These are phyloP conservation scores for Theileria orientalis DNA, from an alignment of 169 alveolate genomes.

Conservation along the genomic window DNA sequence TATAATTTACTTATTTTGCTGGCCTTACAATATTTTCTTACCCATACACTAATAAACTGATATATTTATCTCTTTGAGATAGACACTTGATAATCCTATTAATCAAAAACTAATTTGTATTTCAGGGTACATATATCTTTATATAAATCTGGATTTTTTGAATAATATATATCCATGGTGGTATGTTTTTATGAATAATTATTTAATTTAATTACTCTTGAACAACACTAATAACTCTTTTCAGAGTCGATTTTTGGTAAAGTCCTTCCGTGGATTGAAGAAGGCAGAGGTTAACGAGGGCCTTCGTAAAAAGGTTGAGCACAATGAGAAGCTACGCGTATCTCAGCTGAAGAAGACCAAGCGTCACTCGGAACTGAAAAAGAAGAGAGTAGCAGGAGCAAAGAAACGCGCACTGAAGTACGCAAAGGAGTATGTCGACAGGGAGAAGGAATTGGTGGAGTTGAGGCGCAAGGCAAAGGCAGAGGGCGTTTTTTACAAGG, in stretches of 20 bases:
- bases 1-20: too few relatives aligned
- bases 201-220: neutral
- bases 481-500: slow-evolving; percentile 74
- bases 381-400: slow-evolving; percentile 54
- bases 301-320: slow-evolving; percentile 59
- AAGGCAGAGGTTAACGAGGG: slow-evolving; percentile 64
- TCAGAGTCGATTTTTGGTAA: slow-evolving; percentile 51
- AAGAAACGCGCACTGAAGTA: slow-evolving; percentile 69
- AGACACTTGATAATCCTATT: neutral
- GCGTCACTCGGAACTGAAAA: slow-evolving; percentile 33
- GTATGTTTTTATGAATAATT: neutral
- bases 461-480: slow-evolving; percentile 76
- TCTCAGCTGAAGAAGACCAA: slow-evolving; percentile 17
- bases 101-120: neutral
- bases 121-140: neutral
- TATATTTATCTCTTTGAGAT: too few relatives aligned
- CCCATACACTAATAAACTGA: too few relatives aligned
- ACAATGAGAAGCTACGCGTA: slow-evolving; percentile 43
- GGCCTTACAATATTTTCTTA: too few relatives aligned
- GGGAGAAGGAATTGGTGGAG: slow-evolving; percentile 64
- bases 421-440: slow-evolving; percentile 72
- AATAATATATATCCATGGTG: slow-evolving; percentile 14
- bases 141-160: neutral
- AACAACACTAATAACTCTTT: neutral
- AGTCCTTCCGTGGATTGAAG: slow-evolving; percentile 57